Base-by-base conservation (phyloP, 148 eudicot species). In the Vaccinium myrtillus region DNA sequence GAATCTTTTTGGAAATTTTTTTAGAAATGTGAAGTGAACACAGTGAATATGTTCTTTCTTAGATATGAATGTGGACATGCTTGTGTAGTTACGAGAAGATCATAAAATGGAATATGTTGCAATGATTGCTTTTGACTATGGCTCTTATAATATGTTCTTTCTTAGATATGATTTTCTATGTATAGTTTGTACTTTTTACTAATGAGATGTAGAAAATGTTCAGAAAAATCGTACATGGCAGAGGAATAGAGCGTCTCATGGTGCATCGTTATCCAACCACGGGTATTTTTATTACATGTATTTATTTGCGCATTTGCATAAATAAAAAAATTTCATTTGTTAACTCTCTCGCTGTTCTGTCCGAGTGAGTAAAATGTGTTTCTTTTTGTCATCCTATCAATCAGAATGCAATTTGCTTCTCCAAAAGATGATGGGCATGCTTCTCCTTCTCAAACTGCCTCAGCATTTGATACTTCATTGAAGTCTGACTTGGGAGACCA, bases 181-280 rank as follows among this genome's bases (percentile, higher is more conserved):
- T 6, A 48, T 27, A 25, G 4, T 82, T 15, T 83, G 74, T 69
- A 69, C 79, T 82, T 15, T 83, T 83, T 69, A 69, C 79, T 83
- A 55, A 83, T 83, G 18, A 4, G 49, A 49, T 18, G 43, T 80
- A 18, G 13, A 82, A 69, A 50, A 83, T 85, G 86, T 74, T 78
- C 94, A 97, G 99, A 94, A 90, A 87, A 92, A 87, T 81, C 91
- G 90, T 84, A 87, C 98, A 74, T 69, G 85, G 90, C 82, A 87
- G 80, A 90, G 84, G 82, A 91, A 84, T 85, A 87, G 84, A 49
- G 79, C 87, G 10, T 87, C 92, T 82, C 89, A 79, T 77, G 89
- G 83, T 76, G 85, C 88, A 63, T 88, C 91, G 77, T 74, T 73
- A 76, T 81, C 87, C 76, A 90, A 85, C 87, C 78, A n/a, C 77